Conservation (phyloP, 805 yeast genomes). For the Teunomyces funiuensis region DNA sequence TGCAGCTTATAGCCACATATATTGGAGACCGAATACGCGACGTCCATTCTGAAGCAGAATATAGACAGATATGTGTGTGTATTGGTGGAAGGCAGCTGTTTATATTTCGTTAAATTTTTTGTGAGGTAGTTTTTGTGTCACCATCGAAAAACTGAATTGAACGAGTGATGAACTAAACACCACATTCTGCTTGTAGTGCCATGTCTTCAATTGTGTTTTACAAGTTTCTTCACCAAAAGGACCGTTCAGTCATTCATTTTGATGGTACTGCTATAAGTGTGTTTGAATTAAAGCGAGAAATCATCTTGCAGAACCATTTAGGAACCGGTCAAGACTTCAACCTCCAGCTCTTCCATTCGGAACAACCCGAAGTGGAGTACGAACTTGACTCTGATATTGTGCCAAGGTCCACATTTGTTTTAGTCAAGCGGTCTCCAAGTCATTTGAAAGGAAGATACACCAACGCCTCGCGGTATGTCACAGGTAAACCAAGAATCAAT, state of each 20-base stretch:
- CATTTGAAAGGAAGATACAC: slow-evolving; percentile 35
- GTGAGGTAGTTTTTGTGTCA: slow-evolving; percentile 4
- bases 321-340: slow-evolving; percentile 86
- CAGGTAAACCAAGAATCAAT: slow-evolving; percentile 62
- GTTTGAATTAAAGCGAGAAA: slow-evolving; percentile 90
- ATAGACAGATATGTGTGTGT: background rate
- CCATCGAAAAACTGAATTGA: slow-evolving; percentile 3
- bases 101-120: slow-evolving; percentile 7
- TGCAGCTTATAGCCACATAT: slow-evolving; percentile 20
- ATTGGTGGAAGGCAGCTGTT: background rate
- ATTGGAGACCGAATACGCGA: slow-evolving; percentile 18
- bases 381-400: slow-evolving; percentile 88
- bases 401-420: slow-evolving; percentile 81
- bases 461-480: slow-evolving; percentile 67
- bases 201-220: slow-evolving; percentile 92
- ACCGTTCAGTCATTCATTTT: slow-evolving; percentile 73
- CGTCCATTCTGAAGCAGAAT: slow-evolving; percentile 9
- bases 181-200: background rate
- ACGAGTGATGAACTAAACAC: background rate
- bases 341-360: slow-evolving; percentile 60
- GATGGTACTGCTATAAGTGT: slow-evolving; percentile 97
- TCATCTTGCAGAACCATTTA: slow-evolving; percentile 74
- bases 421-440: slow-evolving; percentile 77
- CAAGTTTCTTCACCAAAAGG: slow-evolving; percentile 79
- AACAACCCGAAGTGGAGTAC: slow-evolving; percentile 63